Evolutionary conservation across 2,329 filamentous ascomycete species (phyloP), one percentile per base, ranked within the genome.

Genomic region (Fusarium hainanense): DNA sequence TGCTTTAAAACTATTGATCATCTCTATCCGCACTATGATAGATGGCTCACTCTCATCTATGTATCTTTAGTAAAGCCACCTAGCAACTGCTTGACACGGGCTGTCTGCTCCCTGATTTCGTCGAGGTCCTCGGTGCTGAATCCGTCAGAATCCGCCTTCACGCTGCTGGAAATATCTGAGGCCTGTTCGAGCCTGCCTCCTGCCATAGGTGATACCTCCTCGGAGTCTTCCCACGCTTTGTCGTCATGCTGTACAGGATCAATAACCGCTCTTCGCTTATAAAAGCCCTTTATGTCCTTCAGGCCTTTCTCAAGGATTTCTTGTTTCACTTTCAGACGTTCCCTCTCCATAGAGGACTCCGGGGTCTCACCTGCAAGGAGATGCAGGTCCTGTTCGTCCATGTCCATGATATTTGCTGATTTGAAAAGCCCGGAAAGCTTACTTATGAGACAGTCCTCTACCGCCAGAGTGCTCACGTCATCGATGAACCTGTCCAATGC

Each of bases 401-500:
- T 59, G 4, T 56, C 7, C 25, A 34, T 40, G 14, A 59, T 30
- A 30, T 16, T 37, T n/a, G 2, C 18, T 21, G 56, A 40, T 20
- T 12, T 59, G 23, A 59, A 59, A 40, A 59, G 56, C 4, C 9
- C 11, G 1, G 56, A 6, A 37, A 59, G 56, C 23, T 59, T 56
- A 27, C 30, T 25, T 5, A 59, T 40, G 3, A 59, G 41, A 16
- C 56, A 56, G 25, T 20, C 10, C 20, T 59, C 56, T 16, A 59
- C 16, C 4, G 49, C 56, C 14, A 59, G 11, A 18, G 11, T 20
- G 7, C 25, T 41, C 12, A 60, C 21, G 21, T 68, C 65, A 43
- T 68, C 63, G 9, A 68, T 46, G 27, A 68, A 68, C 14, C 64
- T 58, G 7, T 56, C 59, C 14, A 64, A 20, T 27, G 66, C 59